Conservation (phyloP, 257 asterid genomes). For the Rhazya stricta region DNA sequence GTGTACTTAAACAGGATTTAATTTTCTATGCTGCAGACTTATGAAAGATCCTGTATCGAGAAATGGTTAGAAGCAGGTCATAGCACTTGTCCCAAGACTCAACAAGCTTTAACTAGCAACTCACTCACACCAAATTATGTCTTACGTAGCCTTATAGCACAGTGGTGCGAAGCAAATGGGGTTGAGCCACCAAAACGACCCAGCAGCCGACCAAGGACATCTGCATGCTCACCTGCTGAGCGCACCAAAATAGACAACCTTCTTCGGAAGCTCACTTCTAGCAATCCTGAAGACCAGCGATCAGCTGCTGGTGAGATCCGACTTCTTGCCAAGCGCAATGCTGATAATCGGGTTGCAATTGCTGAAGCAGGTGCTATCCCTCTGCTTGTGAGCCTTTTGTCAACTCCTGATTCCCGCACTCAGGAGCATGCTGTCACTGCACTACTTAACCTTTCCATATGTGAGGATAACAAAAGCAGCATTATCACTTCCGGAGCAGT, state of each 20-base stretch:
- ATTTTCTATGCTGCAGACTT: conserved; percentile 50
- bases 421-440: conserved; percentile 98
- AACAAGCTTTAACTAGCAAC: conserved; percentile 64
- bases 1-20: background rate
- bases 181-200: conserved; percentile 82
- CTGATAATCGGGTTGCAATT: conserved; percentile 89
- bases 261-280: conserved; percentile 66
- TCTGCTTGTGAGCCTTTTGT: conserved; percentile 63
- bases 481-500: conserved; percentile 79
- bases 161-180: conserved; percentile 95
- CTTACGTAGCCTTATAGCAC: conserved; percentile 89
- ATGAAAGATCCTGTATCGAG: conserved; percentile 81
- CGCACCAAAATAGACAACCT: conserved; percentile 60
- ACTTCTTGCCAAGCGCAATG: conserved; percentile 89
- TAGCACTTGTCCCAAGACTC: conserved; percentile 90
- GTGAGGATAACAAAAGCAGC: conserved; percentile 78
- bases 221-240: conserved; percentile 67
- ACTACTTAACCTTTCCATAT: conserved; percentile 88
- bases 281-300: conserved; percentile 75
- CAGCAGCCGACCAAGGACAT: conserved; percentile 42
- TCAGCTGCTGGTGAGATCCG: conserved; percentile 94
- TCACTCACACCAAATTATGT: conserved; percentile 87
- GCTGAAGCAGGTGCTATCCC: conserved; percentile 99
- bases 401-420: conserved; percentile 77
- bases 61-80: conserved; percentile 94